Evolutionary conservation across 2,329 filamentous ascomycete species (phyloP).

Genomic region (Alternaria gaisen): DNA sequence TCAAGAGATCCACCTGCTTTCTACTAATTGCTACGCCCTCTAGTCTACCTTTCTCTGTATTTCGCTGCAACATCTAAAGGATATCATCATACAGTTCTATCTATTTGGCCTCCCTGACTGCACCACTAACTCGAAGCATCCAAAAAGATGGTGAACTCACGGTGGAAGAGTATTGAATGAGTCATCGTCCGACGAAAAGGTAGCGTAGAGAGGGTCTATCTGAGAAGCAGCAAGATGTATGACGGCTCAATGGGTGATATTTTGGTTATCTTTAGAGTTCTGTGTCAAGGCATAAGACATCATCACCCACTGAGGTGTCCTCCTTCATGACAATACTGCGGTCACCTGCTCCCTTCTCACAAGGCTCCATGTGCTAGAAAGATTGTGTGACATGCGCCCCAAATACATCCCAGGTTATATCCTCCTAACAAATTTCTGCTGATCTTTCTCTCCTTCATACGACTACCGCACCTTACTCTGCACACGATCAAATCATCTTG

Average conservation of each 20-base stretch:
- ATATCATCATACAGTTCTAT: not conserved
- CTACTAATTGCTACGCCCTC: not conserved
- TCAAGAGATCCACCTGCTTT: not conserved
- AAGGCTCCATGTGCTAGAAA: not conserved
- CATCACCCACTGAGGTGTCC: too few species aligned
- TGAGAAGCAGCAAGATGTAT: not conserved
- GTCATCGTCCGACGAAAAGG: too few species aligned
- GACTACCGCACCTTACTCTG: not conserved
- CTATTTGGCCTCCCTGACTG: too few species aligned
- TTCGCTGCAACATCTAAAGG: not conserved
- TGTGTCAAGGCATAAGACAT: not conserved
- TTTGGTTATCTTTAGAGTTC: too few species aligned
- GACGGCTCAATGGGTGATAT: not conserved
- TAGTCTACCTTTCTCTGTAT: too few species aligned
- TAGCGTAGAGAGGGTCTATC: not conserved
- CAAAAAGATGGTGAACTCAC: not conserved
- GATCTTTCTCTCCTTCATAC: not conserved
- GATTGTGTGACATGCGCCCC: not conserved
- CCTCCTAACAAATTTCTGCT: not conserved
- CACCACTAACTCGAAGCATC: not conserved
- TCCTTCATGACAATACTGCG: not conserved
- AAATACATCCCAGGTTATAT: not conserved
- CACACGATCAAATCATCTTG: conserved; percentile 11
- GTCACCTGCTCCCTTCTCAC: not conserved
- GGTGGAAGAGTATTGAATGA: not conserved